These are phyloP conservation scores for Nemania sp. DNA, from an alignment of 2,329 filamentous ascomycete species.

Conservation along the genomic window DNA sequence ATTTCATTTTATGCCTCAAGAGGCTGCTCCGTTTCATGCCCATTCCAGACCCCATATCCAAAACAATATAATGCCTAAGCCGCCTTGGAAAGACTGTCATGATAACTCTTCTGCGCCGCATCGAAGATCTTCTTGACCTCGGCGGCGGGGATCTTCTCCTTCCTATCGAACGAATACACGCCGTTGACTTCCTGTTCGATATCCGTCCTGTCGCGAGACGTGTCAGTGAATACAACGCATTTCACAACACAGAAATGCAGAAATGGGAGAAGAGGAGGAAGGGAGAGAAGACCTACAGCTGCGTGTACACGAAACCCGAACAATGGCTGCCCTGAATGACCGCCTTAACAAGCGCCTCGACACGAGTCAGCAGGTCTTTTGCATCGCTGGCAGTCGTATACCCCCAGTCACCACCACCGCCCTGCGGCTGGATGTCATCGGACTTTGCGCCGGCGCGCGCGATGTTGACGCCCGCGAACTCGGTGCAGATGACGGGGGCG, in stretches of 20 bases:
- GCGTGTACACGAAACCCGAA: constrained; percentile 66
- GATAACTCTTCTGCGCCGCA: constrained; percentile 53
- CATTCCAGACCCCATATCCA: too few relatives aligned
- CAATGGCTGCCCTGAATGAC: constrained; percentile 61
- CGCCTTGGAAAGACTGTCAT: constrained; percentile 35
- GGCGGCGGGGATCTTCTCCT: constrained; percentile 60
- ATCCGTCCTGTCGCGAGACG: constrained; percentile 45
- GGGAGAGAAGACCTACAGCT: constrained; percentile 51
- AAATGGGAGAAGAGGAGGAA: background rate
- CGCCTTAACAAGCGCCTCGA: constrained; percentile 61
- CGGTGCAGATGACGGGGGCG: constrained; percentile 66
- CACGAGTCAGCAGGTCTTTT: constrained; percentile 59
- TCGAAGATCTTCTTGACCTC: constrained; percentile 63
- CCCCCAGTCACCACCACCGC: constrained; percentile 62
- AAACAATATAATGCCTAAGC: too few relatives aligned
- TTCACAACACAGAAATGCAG: background rate
- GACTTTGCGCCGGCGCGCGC: constrained; percentile 47
- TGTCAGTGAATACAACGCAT: constrained; percentile 2
- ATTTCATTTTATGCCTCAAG: too few relatives aligned
- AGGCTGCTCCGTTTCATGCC: too few relatives aligned
- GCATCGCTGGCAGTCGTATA: constrained; percentile 67
- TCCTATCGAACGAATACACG: constrained; percentile 64
- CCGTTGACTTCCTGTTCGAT: constrained; percentile 73
- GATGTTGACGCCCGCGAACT: constrained; percentile 72
- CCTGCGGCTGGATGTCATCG: constrained; percentile 29